These are phyloP conservation scores for Tetraselmis striata DNA, from an alignment of 139 green algal species.

Conservation along the genomic window DNA sequence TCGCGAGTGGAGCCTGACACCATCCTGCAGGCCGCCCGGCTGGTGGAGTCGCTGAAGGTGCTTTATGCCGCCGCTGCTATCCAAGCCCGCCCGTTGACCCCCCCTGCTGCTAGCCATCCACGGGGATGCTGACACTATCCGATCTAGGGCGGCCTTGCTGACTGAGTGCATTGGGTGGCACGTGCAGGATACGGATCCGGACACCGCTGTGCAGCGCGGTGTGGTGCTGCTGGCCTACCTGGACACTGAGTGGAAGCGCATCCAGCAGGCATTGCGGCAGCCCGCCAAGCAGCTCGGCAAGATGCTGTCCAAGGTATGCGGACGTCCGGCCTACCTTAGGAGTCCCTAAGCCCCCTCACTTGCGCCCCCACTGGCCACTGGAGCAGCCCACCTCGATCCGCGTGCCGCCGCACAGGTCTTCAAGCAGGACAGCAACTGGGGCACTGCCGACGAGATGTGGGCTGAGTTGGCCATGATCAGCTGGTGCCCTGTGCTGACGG, in stretches of 20 bases:
- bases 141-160: background rate
- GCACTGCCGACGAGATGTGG: conserved; percentile 28
- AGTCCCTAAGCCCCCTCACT: no score
- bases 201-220: conserved; percentile 43
- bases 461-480: conserved; percentile 31
- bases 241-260: conserved; percentile 32
- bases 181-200: conserved; percentile 11
- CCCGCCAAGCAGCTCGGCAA: background rate
- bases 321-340: no score
- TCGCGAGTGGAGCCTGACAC: conserved; percentile 25
- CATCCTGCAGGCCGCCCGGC: conserved; percentile 47
- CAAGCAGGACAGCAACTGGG: background rate
- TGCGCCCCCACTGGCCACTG: no score
- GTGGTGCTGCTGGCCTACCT: conserved; percentile 51
- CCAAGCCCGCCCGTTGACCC: background rate
- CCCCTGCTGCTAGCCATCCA: no score
- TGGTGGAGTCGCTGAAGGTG: conserved; percentile 30
- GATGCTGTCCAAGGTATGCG: background rate
- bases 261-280: background rate
- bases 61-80: background rate
- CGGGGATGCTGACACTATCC: no score
- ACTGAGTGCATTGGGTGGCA: background rate
- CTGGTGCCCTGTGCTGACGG: conserved; percentile 54
- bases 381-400: no score
- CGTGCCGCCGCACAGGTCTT: no score